Conservation (phyloP, 352 stramenopile species). For the Pythium chondricola region DNA sequence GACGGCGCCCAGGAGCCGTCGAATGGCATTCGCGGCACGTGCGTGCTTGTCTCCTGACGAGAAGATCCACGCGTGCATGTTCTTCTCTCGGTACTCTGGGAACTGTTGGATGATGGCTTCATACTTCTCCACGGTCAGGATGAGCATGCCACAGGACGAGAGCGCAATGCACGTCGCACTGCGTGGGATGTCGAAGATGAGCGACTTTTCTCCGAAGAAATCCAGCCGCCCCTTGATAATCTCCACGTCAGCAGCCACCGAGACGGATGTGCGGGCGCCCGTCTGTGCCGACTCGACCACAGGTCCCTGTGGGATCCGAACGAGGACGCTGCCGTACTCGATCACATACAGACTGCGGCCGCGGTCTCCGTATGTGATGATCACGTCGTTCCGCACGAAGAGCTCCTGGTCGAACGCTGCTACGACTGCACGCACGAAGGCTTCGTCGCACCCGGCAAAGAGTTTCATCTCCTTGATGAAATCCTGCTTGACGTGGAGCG, state of each 20-base stretch:
- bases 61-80: slow-evolving; percentile 42
- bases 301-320: slow-evolving; percentile 12
- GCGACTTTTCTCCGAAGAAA: slow-evolving; percentile 41
- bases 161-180: slow-evolving; percentile 37
- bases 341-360: slow-evolving; percentile 64
- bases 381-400: slow-evolving; percentile 68
- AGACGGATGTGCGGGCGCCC: too few relatives aligned
- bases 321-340: slow-evolving; percentile 38
- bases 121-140: slow-evolving; percentile 39
- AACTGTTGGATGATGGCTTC: slow-evolving; percentile 38
- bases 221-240: slow-evolving; percentile 37
- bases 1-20: too few relatives aligned
- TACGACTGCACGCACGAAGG: slow-evolving; percentile 53
- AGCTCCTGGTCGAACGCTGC: slow-evolving; percentile 64
- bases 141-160: slow-evolving; percentile 32
- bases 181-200: slow-evolving; percentile 36
- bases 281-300: too few relatives aligned
- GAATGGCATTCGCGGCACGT: too few relatives aligned
- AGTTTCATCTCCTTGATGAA: slow-evolving; percentile 54
- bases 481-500: slow-evolving; percentile 62
- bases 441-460: slow-evolving; percentile 50
- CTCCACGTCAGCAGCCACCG: slow-evolving; percentile 23
- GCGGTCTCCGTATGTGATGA: slow-evolving; percentile 58
- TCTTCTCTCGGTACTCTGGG: slow-evolving; percentile 40
- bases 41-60: too few relatives aligned